A percentile compares a stretch with the other conserved stretches of the same genome.
Conservation (phyloP, 2,329 filamentous ascomycete genomes). For the Curvularia verruculosa region DNA sequence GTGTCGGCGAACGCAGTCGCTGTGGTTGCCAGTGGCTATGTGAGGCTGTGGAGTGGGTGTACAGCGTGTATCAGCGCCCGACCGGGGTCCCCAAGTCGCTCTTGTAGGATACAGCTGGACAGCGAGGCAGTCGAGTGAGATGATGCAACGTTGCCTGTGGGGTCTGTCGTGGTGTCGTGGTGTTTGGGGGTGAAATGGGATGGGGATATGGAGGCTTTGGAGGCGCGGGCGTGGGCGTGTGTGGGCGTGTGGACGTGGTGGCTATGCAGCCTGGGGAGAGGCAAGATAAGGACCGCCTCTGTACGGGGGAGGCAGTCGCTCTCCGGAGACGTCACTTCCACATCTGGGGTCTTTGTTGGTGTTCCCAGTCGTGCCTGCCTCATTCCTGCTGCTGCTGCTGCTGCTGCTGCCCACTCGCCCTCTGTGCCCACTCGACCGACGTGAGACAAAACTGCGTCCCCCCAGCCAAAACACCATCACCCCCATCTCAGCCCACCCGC, state of each 20-base stretch:
- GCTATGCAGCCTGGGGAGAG: constrained; percentile 17
- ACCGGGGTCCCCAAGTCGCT: constrained; percentile 16
- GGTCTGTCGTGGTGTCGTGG: constrained; percentile 5
- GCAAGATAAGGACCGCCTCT: constrained; percentile 13
- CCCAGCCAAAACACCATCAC: constrained; percentile 2
- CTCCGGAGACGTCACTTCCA: constrained; percentile 17
- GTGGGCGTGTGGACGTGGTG: too few species aligned
- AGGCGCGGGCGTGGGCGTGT: background rate
- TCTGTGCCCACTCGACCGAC: constrained; percentile 8
- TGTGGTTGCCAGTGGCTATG: constrained; percentile 22
- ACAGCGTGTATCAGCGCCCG: constrained; percentile 18
- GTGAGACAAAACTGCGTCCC: constrained; percentile 13
- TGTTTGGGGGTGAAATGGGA: background rate
- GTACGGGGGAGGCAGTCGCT: constrained; percentile 4
- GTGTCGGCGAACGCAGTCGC: constrained; percentile 26
- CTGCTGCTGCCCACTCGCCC: constrained; percentile 6
- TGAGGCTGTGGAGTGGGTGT: constrained; percentile 26
- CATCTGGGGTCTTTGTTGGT: constrained; percentile 20
- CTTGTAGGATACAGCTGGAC: constrained; percentile 3
- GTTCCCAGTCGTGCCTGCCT: constrained; percentile 5
- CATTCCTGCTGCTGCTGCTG: constrained; percentile 2
- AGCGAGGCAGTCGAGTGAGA: constrained; percentile 19
- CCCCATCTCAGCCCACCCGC: background rate
- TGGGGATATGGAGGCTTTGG: too few species aligned
- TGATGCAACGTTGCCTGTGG: constrained; percentile 20